These are phyloP conservation scores for Clarireedia hainanense DNA, from an alignment of 2,329 filamentous ascomycete species.

Conservation along the genomic window DNA sequence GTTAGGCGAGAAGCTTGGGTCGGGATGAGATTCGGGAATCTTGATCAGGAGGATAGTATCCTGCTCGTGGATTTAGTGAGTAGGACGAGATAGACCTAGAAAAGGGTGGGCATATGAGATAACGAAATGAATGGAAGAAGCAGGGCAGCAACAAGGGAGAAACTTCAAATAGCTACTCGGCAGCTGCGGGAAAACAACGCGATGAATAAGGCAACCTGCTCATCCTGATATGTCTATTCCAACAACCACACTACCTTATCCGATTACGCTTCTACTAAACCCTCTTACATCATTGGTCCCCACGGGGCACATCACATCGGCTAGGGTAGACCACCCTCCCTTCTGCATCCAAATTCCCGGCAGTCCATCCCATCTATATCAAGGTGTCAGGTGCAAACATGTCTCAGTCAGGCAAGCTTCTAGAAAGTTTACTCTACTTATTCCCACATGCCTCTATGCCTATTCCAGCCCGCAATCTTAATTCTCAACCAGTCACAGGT, in stretches of 20 bases:
- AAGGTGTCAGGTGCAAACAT: background rate
- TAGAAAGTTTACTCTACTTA: background rate
- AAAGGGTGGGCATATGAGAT: background rate
- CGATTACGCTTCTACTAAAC: background rate
- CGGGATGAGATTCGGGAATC: background rate
- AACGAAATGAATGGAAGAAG: background rate
- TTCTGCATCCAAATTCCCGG: too few relatives aligned
- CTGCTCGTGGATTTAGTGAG: too few relatives aligned
- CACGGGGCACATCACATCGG: background rate
- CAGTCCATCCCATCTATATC: background rate
- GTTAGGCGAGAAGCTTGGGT: background rate
- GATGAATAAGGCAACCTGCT: too few relatives aligned
- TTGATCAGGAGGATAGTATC: too few relatives aligned
- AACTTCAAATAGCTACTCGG: too few relatives aligned
- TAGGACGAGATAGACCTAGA: too few relatives aligned
- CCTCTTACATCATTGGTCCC: background rate
- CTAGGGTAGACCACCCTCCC: background rate
- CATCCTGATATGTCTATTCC: too few relatives aligned
- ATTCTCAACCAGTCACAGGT: background rate
- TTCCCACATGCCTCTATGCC: background rate
- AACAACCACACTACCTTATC: too few relatives aligned
- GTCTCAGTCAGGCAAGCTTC: background rate
- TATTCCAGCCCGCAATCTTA: background rate
- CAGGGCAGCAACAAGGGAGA: too few relatives aligned
- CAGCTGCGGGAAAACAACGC: too few relatives aligned